These are phyloP conservation scores for Lachnellula subtilissima DNA, from an alignment of 2,329 filamentous ascomycete genomes.

Conservation along the genomic window DNA sequence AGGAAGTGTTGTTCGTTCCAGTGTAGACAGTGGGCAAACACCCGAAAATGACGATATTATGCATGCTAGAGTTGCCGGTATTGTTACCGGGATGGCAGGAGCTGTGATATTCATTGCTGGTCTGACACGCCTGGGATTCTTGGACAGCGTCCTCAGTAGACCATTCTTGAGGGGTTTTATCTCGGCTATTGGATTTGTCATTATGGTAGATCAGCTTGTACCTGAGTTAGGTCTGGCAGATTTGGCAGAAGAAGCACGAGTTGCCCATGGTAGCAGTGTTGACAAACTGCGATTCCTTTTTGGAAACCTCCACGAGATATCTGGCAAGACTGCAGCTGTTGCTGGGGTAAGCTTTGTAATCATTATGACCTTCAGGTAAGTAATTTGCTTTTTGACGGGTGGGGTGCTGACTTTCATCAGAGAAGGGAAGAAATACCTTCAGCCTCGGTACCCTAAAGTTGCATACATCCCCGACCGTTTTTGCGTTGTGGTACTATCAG, in stretches of 20 bases:
- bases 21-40: slow-evolving; percentile 63
- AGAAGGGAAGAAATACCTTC: slow-evolving; percentile 73
- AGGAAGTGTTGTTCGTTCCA: slow-evolving; percentile 77
- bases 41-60: slow-evolving; percentile 58
- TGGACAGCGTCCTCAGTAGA: slow-evolving; percentile 89
- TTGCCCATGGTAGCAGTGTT: slow-evolving; percentile 78
- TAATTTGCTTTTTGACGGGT: neutral
- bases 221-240: slow-evolving; percentile 77
- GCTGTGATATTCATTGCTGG: slow-evolving; percentile 86
- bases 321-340: slow-evolving; percentile 71
- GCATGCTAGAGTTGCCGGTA: slow-evolving; percentile 79
- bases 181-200: slow-evolving; percentile 93
- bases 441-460: slow-evolving; percentile 72
- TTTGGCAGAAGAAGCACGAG: slow-evolving; percentile 55
- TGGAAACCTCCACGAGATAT: slow-evolving; percentile 58
- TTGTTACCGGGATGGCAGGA: slow-evolving; percentile 83
- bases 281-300: slow-evolving; percentile 81
- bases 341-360: slow-evolving; percentile 75
- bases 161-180: slow-evolving; percentile 95
- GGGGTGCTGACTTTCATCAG: slow-evolving; percentile 39
- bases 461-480: slow-evolving; percentile 93
- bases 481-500: slow-evolving; percentile 78
- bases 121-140: slow-evolving; percentile 77
- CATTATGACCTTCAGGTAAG: slow-evolving; percentile 85
- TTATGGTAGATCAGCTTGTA: slow-evolving; percentile 89